Percentiles rank a stretch among this genome's conserved stretches.
Evolutionary conservation across 2,329 filamentous ascomycete genomes (phyloP).

Genomic region (Aspergillus fumigatus): DNA sequence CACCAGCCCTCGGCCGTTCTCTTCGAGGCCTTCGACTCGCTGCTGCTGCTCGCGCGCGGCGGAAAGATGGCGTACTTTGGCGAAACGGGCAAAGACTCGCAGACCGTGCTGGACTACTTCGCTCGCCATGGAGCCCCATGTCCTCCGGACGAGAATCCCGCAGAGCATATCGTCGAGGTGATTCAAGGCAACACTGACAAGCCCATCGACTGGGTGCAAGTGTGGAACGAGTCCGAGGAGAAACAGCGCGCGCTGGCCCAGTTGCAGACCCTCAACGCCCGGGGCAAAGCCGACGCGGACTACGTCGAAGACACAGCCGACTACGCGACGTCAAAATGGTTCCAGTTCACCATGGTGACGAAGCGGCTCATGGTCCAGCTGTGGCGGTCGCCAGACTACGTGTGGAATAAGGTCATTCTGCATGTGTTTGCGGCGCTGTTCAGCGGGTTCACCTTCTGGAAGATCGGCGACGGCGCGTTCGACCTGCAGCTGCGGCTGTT

Average conservation of each 20-base stretch:
- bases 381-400: slow-evolving; percentile 37
- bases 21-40: slow-evolving; percentile 62
- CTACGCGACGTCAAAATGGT: slow-evolving; percentile 37
- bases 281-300: slow-evolving; percentile 13
- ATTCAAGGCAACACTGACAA: slow-evolving; percentile 24
- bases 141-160: slow-evolving; percentile 49
- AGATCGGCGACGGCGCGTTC: slow-evolving; percentile 48
- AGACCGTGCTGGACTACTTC: slow-evolving; percentile 46
- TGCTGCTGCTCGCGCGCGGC: slow-evolving; percentile 61
- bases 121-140: slow-evolving; percentile 52
- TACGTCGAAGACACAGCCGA: slow-evolving; percentile 31
- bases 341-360: slow-evolving; percentile 36
- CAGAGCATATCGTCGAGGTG: slow-evolving; percentile 43
- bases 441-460: slow-evolving; percentile 61
- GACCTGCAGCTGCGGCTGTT: slow-evolving; percentile 55
- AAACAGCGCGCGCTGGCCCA: slow-evolving; percentile 20
- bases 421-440: slow-evolving; percentile 54
- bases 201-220: slow-evolving; percentile 29
- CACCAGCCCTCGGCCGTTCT: slow-evolving; percentile 66
- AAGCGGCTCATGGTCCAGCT: slow-evolving; percentile 30
- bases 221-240: slow-evolving; percentile 29
- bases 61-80: slow-evolving; percentile 66
- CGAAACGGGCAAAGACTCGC: slow-evolving; percentile 43
- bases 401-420: slow-evolving; percentile 47
- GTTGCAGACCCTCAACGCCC: slow-evolving; percentile 23